Evolutionary conservation across 306 rosid species (phyloP).

Genomic region (Datisca glomerata): DNA sequence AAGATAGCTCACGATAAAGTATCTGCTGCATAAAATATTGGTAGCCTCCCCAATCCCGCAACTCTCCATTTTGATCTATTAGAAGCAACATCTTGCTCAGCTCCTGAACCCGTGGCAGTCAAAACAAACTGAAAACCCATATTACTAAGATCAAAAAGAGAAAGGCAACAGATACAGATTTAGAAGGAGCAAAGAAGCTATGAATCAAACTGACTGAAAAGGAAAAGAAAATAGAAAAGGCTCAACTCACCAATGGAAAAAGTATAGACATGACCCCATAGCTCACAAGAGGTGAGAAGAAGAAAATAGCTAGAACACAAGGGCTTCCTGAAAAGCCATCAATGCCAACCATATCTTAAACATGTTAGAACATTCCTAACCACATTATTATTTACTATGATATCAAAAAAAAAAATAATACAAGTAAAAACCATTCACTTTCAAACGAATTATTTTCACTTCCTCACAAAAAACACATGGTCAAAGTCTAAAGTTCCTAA

Average conservation of each 20-base stretch:
- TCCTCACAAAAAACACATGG: too few species aligned
- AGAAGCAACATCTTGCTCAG: slow-evolving; percentile 62
- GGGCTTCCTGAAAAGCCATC: slow-evolving; percentile 71
- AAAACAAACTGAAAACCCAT: slow-evolving; percentile 63
- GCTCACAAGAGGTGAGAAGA: slow-evolving; percentile 80
- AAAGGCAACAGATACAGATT: slow-evolving; percentile 6
- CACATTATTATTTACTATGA: background rate
- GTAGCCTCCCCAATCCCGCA: slow-evolving; percentile 59
- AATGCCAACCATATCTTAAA: slow-evolving; percentile 16
- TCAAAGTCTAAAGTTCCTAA: too few species aligned
- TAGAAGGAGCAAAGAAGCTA: slow-evolving; percentile 7
- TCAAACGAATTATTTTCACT: too few species aligned
- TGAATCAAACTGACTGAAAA: background rate
- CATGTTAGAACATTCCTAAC: slow-evolving; percentile 1
- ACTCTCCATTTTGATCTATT: slow-evolving; percentile 47
- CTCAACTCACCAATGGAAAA: slow-evolving; percentile 62
- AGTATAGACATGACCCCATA: slow-evolving; percentile 85
- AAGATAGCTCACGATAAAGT: slow-evolving; percentile 57
- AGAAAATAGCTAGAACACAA: slow-evolving; percentile 69
- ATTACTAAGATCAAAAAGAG: slow-evolving; percentile 5
- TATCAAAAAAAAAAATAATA: too few species aligned
- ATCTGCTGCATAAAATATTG: slow-evolving; percentile 64
- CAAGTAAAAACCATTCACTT: too few species aligned
- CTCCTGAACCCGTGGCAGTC: slow-evolving; percentile 66
- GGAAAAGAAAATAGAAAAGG: slow-evolving; percentile 3